phyloP scores from a whole-genome alignment of 345 rosid species.

The Eutrema yunnanense region DNA sequence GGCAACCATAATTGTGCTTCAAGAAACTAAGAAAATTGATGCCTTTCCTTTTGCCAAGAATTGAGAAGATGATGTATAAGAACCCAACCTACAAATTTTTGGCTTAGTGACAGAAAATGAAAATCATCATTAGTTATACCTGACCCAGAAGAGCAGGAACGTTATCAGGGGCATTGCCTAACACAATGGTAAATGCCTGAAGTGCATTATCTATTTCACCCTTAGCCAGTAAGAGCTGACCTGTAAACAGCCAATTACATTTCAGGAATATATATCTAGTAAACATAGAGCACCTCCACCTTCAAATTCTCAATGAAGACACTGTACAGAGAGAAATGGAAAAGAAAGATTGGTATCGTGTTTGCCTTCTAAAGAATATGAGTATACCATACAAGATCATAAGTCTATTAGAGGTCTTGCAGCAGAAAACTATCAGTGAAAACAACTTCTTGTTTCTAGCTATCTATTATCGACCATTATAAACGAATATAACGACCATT shows the following conservation, averaged over 20 bases:
- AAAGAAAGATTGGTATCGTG: not conserved
- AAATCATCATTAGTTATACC: conserved; percentile 36
- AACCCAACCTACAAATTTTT: not conserved
- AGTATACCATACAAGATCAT: conserved; percentile 5
- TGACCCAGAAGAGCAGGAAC: conserved; percentile 98
- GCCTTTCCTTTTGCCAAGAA: not conserved
- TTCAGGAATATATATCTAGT: not conserved
- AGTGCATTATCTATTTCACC: conserved; percentile 90
- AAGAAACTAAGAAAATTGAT: not conserved
- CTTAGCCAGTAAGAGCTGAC: conserved; percentile 94
- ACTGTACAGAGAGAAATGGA: not conserved
- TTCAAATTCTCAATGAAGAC: not conserved
- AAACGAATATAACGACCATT: not conserved
- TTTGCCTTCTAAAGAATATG: not conserved
- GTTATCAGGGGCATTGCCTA: conserved; percentile 72
- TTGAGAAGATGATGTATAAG: not conserved
- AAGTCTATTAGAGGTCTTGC: not conserved
- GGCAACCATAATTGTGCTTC: not conserved
- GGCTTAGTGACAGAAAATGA: not conserved
- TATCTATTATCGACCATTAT: not conserved
- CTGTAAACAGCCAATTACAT: conserved; percentile 36
- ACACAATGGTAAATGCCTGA: conserved; percentile 79
- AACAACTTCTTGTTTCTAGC: not conserved
- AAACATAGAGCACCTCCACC: conserved; percentile 3
- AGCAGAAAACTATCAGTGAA: not conserved